Base-by-base conservation (phyloP, 768 basidiomycete species). In the Obba rivulosa region DNA sequence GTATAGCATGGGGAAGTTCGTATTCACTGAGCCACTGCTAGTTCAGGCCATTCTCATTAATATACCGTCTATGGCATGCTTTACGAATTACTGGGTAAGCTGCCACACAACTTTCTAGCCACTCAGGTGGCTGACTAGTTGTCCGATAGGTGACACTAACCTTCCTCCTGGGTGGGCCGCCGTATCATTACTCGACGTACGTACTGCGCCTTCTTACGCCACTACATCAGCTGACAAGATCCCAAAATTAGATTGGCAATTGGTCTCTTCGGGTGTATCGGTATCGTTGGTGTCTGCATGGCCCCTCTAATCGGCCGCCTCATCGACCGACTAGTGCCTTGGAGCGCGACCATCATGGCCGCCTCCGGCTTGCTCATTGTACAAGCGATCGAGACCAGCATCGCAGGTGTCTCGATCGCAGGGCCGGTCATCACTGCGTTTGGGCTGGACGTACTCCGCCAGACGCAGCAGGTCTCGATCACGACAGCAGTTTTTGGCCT, bases 1-100 rank as follows among this genome's bases (percentile, higher is more conserved):
- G 25, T 79, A 71, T 64, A 84, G 83, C 8, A 92, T 92, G 91
- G 82, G 70, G 4, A 85, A 81, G 62, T 86, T 81, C 55, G 70
- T 81, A 0, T 72, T 83, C 34, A 92, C 85, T 0, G 87, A 93
- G 63, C 91, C 92, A 0, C 66, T 85, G 18, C 68, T 94, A 24
- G 74, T 91, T 9, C 91, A 93, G 62, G 69, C 74, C 2, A 70
- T 75, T 51, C 63, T 88, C 53, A 71, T 88, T 58, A 78, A 80
- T 54, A 60, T 88, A 14, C 73, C 73, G 22, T 75, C 72, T 11
- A 76, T 75, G 50, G 83, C 83, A 21, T 83, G 79, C 43, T 82
- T 75, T 53, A 58, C 63, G 3, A 67, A 61, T 54, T 72, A 66
- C 55, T 71, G 72, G 72, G 71, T 68, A 41, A 10, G 54, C 41